Evolutionary conservation across 2,329 filamentous ascomycete species (phyloP).

Genomic region (Microcyclospora pomicola): DNA sequence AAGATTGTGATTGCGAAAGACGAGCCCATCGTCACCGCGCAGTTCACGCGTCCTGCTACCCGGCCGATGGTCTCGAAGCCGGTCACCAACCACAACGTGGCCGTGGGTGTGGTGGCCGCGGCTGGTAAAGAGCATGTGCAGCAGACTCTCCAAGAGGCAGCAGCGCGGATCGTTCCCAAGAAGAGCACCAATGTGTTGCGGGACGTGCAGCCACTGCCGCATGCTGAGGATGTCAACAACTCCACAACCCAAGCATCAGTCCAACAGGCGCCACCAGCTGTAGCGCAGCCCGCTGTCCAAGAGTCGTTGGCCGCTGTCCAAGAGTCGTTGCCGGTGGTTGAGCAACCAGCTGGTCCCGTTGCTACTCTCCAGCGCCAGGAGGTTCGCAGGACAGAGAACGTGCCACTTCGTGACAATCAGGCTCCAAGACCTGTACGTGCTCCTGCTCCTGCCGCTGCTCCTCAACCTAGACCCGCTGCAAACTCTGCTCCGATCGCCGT

Average conservation of each 20-base stretch:
- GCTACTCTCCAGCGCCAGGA: slow-evolving; percentile 11
- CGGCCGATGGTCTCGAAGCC: slow-evolving; percentile 32
- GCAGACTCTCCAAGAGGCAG: slow-evolving; percentile 7
- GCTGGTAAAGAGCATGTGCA: slow-evolving; percentile 13
- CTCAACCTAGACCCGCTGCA: not conserved
- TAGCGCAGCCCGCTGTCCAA: not conserved
- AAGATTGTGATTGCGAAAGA: slow-evolving; percentile 17
- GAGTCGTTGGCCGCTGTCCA: slow-evolving; percentile 3
- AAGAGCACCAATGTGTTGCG: slow-evolving; percentile 22
- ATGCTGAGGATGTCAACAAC: slow-evolving; percentile 4
- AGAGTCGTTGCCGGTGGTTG: slow-evolving; percentile 1
- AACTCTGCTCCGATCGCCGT: not conserved
- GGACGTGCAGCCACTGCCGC: slow-evolving; percentile 8
- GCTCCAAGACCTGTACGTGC: slow-evolving; percentile 3
- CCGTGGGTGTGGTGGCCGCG: slow-evolving; percentile 14
- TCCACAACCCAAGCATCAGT: slow-evolving; percentile 2
- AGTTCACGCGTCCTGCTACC: slow-evolving; percentile 43
- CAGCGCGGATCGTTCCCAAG: slow-evolving; percentile 16
- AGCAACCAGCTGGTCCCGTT: slow-evolving; percentile 1
- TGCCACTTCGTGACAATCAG: slow-evolving; percentile 17
- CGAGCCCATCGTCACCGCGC: slow-evolving; percentile 28
- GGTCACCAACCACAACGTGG: slow-evolving; percentile 24
- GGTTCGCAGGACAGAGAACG: slow-evolving; percentile 13
- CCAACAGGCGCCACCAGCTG: slow-evolving; percentile 3
- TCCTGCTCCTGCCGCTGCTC: slow-evolving; percentile 1